Evolutionary conservation across 2,329 filamentous ascomycete genomes (phyloP), one percentile per base, ranked within the genome.

Genomic region (Bipolaris victoriae): DNA sequence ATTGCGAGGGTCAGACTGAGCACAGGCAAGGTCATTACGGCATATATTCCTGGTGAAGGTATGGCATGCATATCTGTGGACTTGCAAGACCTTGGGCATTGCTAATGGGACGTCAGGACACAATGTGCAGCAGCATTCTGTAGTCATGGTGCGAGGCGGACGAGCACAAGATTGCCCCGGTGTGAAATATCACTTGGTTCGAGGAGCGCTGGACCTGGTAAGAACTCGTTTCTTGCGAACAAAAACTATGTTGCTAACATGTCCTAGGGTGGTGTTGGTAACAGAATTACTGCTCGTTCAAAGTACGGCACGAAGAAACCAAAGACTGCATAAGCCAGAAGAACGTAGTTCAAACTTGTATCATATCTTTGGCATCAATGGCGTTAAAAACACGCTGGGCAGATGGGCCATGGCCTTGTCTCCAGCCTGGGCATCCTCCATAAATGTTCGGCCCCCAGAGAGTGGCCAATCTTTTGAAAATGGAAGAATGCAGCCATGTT

Each of bases 271-370:
- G 95, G 95, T 82, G 95, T 99, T 64, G 88, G 88, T 20, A 95
- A 88, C 76, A 85, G 95, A 67, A 85, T 90, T 71, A 91, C 88
- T 20, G 92, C 90, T 77, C 85, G 95, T 71, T 97, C 92, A 72
- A 99, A 99, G 80, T 99, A 97, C 75, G 95, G 95, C 60, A 96
- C 95, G 48, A 99, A 99, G 88, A 98, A 97, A 83, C 94, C 95
- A 0, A 98, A 98, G 88, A 61, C 68, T 1, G 67, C 69, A 49
- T 73, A 60, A 54, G 52, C 18, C 41, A 7, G 7, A 31, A 52
- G 44, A 52, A 26, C 68, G 60, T 43, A 65, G 29, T 31, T 66
- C 47, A 68, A 61, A 59, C 48, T 20, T 72, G 66, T 73, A 73
- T 60, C 65, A 57, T 29, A 29, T 2, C 57, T 60, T 39, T 54